Conservation (phyloP, 1,284 basidiomycete genomes). For the Cystobasidium sp. region DNA sequence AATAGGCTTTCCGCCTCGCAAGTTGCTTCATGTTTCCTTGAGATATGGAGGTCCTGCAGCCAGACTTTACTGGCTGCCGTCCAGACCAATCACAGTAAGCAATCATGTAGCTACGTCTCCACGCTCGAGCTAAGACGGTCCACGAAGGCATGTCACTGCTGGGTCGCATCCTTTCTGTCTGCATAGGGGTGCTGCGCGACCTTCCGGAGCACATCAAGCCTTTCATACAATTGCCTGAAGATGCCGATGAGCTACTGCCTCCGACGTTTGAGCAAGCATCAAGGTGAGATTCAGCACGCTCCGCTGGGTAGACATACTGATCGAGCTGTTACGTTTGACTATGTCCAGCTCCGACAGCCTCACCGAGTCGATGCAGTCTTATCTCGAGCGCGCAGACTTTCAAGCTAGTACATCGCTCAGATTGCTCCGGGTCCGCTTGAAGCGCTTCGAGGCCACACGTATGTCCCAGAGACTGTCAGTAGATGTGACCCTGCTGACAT, state of each 20-base stretch:
- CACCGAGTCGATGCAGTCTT: too few species aligned
- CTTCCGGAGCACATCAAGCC: slow-evolving; percentile 3
- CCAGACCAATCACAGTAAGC: neutral
- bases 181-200: neutral
- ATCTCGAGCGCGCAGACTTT: too few species aligned
- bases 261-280: neutral
- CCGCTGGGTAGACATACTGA: neutral
- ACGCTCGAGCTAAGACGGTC: neutral
- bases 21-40: slow-evolving; percentile 3
- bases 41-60: slow-evolving; percentile 5
- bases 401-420: too few species aligned
- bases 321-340: too few species aligned
- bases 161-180: neutral
- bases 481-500: neutral
- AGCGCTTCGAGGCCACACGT: too few species aligned
- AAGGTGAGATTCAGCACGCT: neutral
- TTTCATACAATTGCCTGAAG: neutral
- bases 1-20: slow-evolving; percentile 19
- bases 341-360: too few species aligned
- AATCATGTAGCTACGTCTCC: neutral
- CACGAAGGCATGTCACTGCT: neutral
- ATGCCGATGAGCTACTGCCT: neutral
- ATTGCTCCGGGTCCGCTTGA: too few species aligned
- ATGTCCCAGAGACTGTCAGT: too few species aligned
- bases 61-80: slow-evolving; percentile 8